A percentile compares a stretch with the other conserved stretches of the same genome.
These are phyloP conservation scores for Phytophthora ohioensis DNA, from an alignment of 352 stramenopile species.

Conservation along the genomic window DNA sequence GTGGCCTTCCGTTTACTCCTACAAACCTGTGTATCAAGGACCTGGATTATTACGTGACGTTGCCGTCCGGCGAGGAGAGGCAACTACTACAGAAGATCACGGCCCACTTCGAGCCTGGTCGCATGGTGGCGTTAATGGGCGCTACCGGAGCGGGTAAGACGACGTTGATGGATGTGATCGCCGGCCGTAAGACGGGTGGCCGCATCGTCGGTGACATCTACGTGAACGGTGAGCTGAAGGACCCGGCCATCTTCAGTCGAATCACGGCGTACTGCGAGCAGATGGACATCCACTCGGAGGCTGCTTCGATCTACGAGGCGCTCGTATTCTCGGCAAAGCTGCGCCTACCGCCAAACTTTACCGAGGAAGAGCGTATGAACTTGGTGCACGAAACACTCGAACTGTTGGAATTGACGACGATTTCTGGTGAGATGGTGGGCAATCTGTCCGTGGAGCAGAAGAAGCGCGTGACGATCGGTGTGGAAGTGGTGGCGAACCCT, in stretches of 20 bases:
- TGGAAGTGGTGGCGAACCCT: constrained; percentile 94
- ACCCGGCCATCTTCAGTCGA: constrained; percentile 77
- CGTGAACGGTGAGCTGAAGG: constrained; percentile 89
- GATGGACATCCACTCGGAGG: constrained; percentile 45
- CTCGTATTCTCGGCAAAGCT: constrained; percentile 88
- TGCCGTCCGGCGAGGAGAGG: constrained; percentile 57
- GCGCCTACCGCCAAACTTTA: constrained; percentile 63
- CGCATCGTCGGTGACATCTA: constrained; percentile 82
- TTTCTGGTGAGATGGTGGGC: constrained; percentile 54
- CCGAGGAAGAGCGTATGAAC: constrained; percentile 46
- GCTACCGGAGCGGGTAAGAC: constrained; percentile 64
- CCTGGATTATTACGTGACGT: constrained; percentile 59
- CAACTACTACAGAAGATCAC: constrained; percentile 48
- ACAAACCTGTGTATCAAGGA: constrained; percentile 54
- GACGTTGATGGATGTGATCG: constrained; percentile 67
- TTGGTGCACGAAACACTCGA: constrained; percentile 64
- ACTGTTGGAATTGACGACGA: constrained; percentile 52
- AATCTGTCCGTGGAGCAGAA: constrained; percentile 89
- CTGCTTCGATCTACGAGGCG: constrained; percentile 84
- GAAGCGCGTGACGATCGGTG: constrained; percentile 94
- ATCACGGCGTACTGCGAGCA: constrained; percentile 69
- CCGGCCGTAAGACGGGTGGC: constrained; percentile 59
- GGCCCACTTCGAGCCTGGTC: constrained; percentile 47
- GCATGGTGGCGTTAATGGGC: constrained; percentile 54
- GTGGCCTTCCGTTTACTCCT: constrained; percentile 45